Evolutionary conservation across 163 green algal species (phyloP), one percentile per base, ranked within the genome.

Genomic region (Scenedesmus sp.): DNA sequence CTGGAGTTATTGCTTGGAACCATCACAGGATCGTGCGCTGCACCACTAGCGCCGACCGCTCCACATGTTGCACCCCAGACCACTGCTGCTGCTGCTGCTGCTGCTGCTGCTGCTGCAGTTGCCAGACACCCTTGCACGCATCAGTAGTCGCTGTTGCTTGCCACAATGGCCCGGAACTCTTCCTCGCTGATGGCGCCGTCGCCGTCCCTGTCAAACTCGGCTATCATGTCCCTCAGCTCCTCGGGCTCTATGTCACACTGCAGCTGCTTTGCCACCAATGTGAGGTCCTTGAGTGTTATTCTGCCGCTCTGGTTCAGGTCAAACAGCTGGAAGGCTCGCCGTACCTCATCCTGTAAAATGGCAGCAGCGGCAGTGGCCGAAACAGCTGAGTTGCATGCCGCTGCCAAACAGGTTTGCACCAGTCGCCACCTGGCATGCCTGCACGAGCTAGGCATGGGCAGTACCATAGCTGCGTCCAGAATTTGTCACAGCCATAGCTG

Each of bases 171-270:
- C 30, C 53, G 61, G 51, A 95, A 95, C 72, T 95, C 93, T 22
- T 87, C 93, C 51, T 92, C 83, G 42, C 43, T 90, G 59, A 95
- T 93, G 44, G 78, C 53, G 24, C 92, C 92, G 51, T 95, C 93
- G 9, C 85, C 78, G 44, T 94, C 92, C 46, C 33, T 86, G 59
- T 94, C 93, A 90, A 93, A 93, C 73, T 93, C 89, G 30, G 82
- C 81, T 5, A 95, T 93, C 93, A 95, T 95, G 37, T 94, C 93
- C 26, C 87, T 26, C 83, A 95, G 70, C 80, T 94, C 92, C 70
- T 94, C 89, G 0, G 93, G 85, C 51, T 91, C 91, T n/a, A 94
- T 88, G n/a, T 89, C 85, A 22, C 83, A 80, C 53, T 87, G 78
- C 72, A 94, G 87, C 78, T 94, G 92, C 81, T 86, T 76, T 9